Evolutionary conservation across 2,329 filamentous ascomycete genomes (phyloP), one percentile per base, ranked within the genome.

Genomic region (Phoma sp.): DNA sequence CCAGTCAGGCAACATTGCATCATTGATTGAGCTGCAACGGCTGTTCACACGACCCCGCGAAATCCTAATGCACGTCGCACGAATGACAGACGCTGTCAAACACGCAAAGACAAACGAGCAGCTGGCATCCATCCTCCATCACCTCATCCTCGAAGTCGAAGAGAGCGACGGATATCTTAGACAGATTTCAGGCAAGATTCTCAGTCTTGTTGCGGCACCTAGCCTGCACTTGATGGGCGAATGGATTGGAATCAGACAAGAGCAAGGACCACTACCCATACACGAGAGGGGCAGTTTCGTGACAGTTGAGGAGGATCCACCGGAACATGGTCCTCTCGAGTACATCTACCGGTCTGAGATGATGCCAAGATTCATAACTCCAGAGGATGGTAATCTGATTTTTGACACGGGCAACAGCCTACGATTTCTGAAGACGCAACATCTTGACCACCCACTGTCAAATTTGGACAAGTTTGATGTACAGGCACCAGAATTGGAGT

Each of bases 371-470:
- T 95, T 95, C 61, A 80, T 96, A 37, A 83, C 87, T 0, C 72
- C 78, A 5, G 90, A 95, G 52, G 83, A 93, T 60, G 87, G 86
- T 3, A 81, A 84, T 43, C 78, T 81, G 5, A 85, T 95, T n/a
- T 93, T 93, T 60, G 91, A 96, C 69, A 89, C 87, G 3, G 92
- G 91, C 4, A 85, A 84, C 64, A 93, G 89, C 68, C 75, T 96
- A 40, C 84, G 89, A 7, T 86, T 95, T 47, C 79, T 96, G 40
- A 84, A 86, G 62, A 77, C 80, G 18, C 86, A 89, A 61, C 89
- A 95, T 68, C 83, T 90, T 5, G 79, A 86, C 2, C 90, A 96
- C 68, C 86, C 88, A 0, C 77, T 95, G 34, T 83, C 85, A 12
- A 80, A 80, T 34, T 66, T 78, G n/a, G 77, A 79, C 21, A 76